Conservation (phyloP, 1,284 basidiomycete genomes). For the Cutaneotrichosporon cutaneum region DNA sequence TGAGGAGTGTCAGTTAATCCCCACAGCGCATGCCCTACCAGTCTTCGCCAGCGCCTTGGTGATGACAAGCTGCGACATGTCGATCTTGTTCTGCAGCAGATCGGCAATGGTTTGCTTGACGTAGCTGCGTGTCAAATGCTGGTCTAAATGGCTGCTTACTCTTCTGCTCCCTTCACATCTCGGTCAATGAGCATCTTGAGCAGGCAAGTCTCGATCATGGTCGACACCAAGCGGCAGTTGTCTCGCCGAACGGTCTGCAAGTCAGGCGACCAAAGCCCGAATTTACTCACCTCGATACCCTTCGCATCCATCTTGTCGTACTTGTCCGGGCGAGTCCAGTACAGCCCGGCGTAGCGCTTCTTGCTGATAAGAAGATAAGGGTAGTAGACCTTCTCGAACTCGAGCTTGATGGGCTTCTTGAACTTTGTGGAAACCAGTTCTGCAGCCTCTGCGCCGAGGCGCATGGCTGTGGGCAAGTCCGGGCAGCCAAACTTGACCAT, state of each 20-base stretch:
- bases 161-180: conserved; percentile 86
- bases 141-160: conserved; percentile 58
- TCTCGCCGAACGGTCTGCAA: conserved; percentile 87
- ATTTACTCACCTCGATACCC: conserved; percentile 80
- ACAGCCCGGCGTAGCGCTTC: conserved; percentile 93
- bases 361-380: conserved; percentile 95
- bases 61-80: conserved; percentile 97
- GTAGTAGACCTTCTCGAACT: conserved; percentile 98
- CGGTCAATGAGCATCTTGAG: conserved; percentile 95
- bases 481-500: conserved; percentile 93
- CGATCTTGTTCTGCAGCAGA: conserved; percentile 88
- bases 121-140: conserved; percentile 60
- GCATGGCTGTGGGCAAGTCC: conserved; percentile 81
- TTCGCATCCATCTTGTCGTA: conserved; percentile 99
- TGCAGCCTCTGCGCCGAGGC: conserved; percentile 87
- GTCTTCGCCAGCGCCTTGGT: conserved; percentile 90
- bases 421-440: conserved; percentile 89
- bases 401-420: conserved; percentile 90
- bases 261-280: conserved; percentile 7
- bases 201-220: conserved; percentile 92
- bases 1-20: not conserved
- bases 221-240: conserved; percentile 91
- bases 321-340: conserved; percentile 90
- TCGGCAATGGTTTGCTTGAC: conserved; percentile 89
- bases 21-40: conserved; percentile 57